Conservation (phyloP, 371 early-diverging fungal genomes). For the Lichtheimia ramosa region DNA sequence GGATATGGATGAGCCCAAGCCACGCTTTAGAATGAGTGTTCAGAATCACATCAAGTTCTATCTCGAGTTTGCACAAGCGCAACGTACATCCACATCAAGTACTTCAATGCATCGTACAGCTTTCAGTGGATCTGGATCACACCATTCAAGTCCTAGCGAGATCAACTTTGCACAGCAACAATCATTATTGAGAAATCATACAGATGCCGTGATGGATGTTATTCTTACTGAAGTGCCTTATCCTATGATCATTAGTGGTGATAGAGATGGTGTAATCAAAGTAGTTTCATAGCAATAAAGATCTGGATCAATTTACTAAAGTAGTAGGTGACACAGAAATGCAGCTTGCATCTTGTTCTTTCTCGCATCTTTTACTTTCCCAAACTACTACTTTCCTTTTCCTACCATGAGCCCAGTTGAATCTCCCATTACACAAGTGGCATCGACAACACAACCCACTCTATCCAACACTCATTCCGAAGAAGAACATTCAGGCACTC, state of each 20-base stretch:
- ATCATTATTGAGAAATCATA: conserved; percentile 61
- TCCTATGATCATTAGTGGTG: conserved; percentile 77
- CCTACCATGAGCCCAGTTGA: too few species aligned
- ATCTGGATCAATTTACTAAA: not conserved
- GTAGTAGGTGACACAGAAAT: not conserved
- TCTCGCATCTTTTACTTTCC: too few species aligned
- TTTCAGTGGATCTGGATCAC: not conserved
- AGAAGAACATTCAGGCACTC: too few species aligned
- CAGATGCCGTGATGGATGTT: conserved; percentile 76
- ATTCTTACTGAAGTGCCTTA: conserved; percentile 72
- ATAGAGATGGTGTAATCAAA: conserved; percentile 82
- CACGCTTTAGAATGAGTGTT: conserved; percentile 65
- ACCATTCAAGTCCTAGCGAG: conserved; percentile 8
- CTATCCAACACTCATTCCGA: too few species aligned
- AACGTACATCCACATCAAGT: conserved; percentile 17
- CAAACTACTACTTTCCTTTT: too few species aligned
- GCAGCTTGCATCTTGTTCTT: not conserved
- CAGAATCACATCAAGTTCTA: conserved; percentile 56
- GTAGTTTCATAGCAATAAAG: conserved; percentile 47
- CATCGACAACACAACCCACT: too few species aligned
- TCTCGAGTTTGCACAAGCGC: conserved; percentile 48
- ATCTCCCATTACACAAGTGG: too few species aligned
- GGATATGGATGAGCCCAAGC: conserved; percentile 60
- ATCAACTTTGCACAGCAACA: conserved; percentile 50
- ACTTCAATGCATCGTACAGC: conserved; percentile 8